These are phyloP conservation scores for Yamadazyma paraphyllophila DNA, from an alignment of 805 yeast species.

Conservation along the genomic window DNA sequence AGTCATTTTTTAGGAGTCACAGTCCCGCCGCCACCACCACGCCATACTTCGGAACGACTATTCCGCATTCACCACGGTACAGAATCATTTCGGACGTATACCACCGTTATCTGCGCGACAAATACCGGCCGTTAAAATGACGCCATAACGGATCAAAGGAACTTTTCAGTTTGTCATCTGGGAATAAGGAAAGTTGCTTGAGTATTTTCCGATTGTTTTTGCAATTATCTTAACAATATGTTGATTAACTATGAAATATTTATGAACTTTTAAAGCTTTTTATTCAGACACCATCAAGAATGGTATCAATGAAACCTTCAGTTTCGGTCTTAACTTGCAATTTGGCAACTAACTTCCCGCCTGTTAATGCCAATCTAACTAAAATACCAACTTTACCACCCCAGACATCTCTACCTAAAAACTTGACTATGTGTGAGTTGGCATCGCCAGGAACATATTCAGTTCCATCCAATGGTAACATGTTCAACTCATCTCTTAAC, in stretches of 20 bases:
- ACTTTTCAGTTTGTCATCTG: not conserved
- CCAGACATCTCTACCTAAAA: constrained; percentile 75
- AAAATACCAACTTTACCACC: constrained; percentile 54
- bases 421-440: constrained; percentile 69
- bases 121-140: not conserved
- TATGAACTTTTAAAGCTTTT: too few species aligned
- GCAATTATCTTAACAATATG: not conserved
- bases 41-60: not conserved
- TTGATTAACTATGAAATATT: constrained; percentile 1
- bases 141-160: not conserved
- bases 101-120: not conserved
- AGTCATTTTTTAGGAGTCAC: not conserved
- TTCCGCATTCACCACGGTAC: too few species aligned
- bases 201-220: not conserved
- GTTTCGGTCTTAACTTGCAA: constrained; percentile 51
- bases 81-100: not conserved
- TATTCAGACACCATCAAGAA: constrained; percentile 41
- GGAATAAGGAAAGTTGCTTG: not conserved
- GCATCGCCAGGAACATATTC: constrained; percentile 61
- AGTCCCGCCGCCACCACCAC: not conserved
- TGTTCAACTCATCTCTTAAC: constrained; percentile 48
- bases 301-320: constrained; percentile 46
- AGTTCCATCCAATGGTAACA: constrained; percentile 67
- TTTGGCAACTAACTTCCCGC: constrained; percentile 60
- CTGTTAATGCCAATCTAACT: constrained; percentile 49